A percentile compares a stretch with the other conserved stretches of the same genome.
Evolutionary conservation across 2,329 filamentous ascomycete genomes (phyloP).

Genomic region (Cladobotryum mycophilum): DNA sequence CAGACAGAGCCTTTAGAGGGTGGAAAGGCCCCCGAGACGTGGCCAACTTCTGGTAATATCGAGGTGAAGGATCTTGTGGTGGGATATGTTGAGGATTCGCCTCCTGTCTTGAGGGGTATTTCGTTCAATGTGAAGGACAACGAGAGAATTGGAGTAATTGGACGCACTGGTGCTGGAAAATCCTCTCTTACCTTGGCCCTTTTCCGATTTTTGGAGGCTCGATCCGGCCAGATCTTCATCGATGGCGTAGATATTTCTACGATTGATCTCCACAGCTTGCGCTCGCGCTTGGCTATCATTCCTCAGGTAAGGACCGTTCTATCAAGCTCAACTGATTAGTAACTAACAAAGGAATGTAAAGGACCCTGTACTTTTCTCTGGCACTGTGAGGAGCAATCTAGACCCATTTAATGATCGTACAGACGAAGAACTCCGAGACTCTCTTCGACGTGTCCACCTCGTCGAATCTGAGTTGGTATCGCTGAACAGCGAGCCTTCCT

Average conservation of each 20-base stretch:
- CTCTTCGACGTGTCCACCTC: constrained; percentile 65
- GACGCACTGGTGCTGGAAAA: constrained; percentile 73
- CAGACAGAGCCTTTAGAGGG: constrained; percentile 61
- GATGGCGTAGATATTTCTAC: constrained; percentile 71
- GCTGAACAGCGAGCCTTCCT: constrained; percentile 32
- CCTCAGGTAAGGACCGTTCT: constrained; percentile 43
- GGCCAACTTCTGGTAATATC: constrained; percentile 68
- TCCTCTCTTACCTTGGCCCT: constrained; percentile 68
- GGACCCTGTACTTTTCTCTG: constrained; percentile 76
- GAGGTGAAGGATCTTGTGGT: constrained; percentile 69
- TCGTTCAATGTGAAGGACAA: constrained; percentile 60
- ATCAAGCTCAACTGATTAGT: not conserved
- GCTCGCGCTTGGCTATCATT: constrained; percentile 72
- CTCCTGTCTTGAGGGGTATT: constrained; percentile 63
- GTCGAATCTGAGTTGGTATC: constrained; percentile 37
- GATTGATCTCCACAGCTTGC: constrained; percentile 62
- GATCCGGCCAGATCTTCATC: constrained; percentile 59
- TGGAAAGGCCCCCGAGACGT: constrained; percentile 57
- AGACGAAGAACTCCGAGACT: constrained; percentile 63
- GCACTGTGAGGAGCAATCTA: constrained; percentile 67
- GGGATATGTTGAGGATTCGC: constrained; percentile 63
- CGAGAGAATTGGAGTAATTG: constrained; percentile 69
- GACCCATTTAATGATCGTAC: constrained; percentile 68
- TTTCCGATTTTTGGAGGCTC: constrained; percentile 70
- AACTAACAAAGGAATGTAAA: constrained; percentile 28